Percentiles rank a stretch among this genome's conserved stretches.
phyloP scores from a whole-genome alignment of 129 eudicot species.

The Calendula officinalis region DNA sequence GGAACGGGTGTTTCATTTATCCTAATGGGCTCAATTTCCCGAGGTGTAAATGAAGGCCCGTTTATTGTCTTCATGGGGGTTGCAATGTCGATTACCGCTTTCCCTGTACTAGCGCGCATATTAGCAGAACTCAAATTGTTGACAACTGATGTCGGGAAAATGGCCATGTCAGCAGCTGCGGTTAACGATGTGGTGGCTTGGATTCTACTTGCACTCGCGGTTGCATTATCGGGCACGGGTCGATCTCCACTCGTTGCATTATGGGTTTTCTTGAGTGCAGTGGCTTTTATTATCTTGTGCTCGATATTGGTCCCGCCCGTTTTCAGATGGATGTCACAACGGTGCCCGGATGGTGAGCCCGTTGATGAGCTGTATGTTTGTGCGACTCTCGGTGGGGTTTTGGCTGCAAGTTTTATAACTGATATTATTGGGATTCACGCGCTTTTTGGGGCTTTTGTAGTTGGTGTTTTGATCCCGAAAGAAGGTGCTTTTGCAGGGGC shows the following conservation, averaged over 20 bases:
- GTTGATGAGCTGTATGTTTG: conserved; percentile 75
- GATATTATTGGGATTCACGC: conserved; percentile 86
- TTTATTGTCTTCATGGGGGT: conserved; percentile 91
- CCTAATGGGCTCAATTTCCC: conserved; percentile 40
- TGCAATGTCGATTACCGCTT: conserved; percentile 85
- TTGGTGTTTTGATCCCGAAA: conserved; percentile 83
- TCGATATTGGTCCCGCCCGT: conserved; percentile 47
- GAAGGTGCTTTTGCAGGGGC: conserved; percentile 81
- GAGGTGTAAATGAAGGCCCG: conserved; percentile 50
- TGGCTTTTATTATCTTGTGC: conserved; percentile 50
- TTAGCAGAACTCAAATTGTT: conserved; percentile 82
- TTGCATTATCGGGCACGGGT: conserved; percentile 61
- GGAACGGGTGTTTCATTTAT: conserved; percentile 68
- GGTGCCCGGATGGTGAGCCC: conserved; percentile 74
- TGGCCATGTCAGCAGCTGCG: conserved; percentile 96
- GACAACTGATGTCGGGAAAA: conserved; percentile 78
- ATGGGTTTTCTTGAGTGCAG: conserved; percentile 74
- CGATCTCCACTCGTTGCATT: conserved; percentile 60
- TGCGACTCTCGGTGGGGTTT: conserved; percentile 64
- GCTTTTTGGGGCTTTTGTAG: conserved; percentile 82
- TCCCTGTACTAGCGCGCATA: conserved; percentile 85
- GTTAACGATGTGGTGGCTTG: conserved; percentile 91
- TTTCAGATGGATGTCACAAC: conserved; percentile 61
- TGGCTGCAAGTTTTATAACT: conserved; percentile 78
- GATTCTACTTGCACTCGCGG: conserved; percentile 83